These are phyloP conservation scores for Globisporangium iwayamae DNA, from an alignment of 352 stramenopile species.

Conservation along the genomic window DNA sequence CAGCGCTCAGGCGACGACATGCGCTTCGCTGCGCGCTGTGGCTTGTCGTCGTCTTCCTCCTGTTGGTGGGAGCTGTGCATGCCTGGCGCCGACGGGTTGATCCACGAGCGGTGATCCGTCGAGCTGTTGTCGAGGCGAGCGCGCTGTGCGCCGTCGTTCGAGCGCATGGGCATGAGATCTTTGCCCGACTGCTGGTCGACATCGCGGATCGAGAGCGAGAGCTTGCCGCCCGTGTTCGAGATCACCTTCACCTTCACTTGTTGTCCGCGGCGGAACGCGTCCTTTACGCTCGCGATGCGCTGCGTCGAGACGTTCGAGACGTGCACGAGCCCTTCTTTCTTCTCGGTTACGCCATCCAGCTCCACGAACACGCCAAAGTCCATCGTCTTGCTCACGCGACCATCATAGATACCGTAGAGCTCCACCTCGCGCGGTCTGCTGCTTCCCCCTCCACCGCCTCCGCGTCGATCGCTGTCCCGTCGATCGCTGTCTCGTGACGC, in stretches of 20 bases:
- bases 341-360: constrained; percentile 65
- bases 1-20: constrained; percentile 96
- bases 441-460: constrained; percentile 10
- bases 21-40: constrained; percentile 76
- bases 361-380: constrained; percentile 98
- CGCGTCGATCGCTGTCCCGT: no score
- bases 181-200: constrained; percentile 94
- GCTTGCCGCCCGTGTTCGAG: constrained; percentile 83
- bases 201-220: constrained; percentile 96
- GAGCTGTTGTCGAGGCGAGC: constrained; percentile 45
- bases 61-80: constrained; percentile 62
- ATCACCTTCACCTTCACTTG: constrained; percentile 97
- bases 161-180: constrained; percentile 94
- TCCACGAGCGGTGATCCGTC: constrained; percentile 68
- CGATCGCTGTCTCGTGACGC: constrained; percentile 10
- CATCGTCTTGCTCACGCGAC: constrained; percentile 92
- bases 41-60: constrained; percentile 68
- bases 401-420: constrained; percentile 95
- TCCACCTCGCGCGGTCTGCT: constrained; percentile 45
- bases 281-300: constrained; percentile 86
- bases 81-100: constrained; percentile 81
- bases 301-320: constrained; percentile 89
- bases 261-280: constrained; percentile 86
- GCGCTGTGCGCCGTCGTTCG: constrained; percentile 48
- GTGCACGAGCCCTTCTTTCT: constrained; percentile 94